Percentiles rank a stretch among this genome's conserved stretches.
These are phyloP conservation scores for Castanospermum australe DNA, from an alignment of 306 rosid species.

Conservation along the genomic window DNA sequence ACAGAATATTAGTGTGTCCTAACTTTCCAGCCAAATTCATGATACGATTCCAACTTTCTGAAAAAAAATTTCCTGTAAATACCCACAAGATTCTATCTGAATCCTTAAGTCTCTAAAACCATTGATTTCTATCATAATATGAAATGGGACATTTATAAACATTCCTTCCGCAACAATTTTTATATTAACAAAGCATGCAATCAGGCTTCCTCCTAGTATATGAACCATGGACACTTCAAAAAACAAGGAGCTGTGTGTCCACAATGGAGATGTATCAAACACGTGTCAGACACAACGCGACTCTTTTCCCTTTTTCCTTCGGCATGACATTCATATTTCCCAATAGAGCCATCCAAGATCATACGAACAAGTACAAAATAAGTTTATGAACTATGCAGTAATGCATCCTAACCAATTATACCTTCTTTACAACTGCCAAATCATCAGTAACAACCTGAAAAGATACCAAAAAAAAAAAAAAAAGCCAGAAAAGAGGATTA, in stretches of 20 bases:
- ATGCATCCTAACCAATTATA: constrained; percentile 29
- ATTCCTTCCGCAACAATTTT: background rate
- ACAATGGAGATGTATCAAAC: background rate
- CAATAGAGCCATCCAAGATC: constrained; percentile 22
- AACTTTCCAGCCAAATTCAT: background rate
- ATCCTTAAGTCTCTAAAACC: background rate
- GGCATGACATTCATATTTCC: background rate
- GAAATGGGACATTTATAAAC: background rate
- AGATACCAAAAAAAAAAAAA: too few relatives aligned
- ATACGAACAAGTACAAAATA: background rate
- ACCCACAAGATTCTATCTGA: background rate
- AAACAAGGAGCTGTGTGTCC: background rate
- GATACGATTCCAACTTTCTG: background rate
- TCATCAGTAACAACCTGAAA: constrained; percentile 89
- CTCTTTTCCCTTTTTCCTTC: background rate
- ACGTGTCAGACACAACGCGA: background rate
- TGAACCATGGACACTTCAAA: background rate
- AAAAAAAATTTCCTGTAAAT: background rate
- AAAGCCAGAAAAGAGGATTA: constrained; percentile 19
- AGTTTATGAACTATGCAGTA: background rate
- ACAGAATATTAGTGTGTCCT: background rate
- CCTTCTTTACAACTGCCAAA: constrained; percentile 88
- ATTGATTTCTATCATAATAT: background rate
- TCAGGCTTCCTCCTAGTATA: background rate
- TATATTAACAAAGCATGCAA: background rate